Evolutionary conservation across 805 yeast genomes (phyloP), one percentile per base, ranked within the genome.

Genomic region (Suhomyces faveliae): DNA sequence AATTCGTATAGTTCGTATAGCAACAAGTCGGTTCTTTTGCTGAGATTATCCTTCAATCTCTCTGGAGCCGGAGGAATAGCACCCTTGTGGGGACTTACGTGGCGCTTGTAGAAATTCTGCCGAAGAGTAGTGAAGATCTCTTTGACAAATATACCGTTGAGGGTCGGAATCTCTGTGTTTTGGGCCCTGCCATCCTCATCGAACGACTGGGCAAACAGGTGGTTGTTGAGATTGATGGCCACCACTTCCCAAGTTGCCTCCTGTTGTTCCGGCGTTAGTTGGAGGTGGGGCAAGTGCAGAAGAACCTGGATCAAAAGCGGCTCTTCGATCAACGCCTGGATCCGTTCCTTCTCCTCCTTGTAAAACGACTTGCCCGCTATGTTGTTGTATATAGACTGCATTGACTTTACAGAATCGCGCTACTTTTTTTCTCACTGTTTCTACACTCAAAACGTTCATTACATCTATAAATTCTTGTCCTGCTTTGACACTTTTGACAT

Each of bases 231-330:
- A 38, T 63, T 63, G 21, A 67, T 67, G n/a, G 73, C 72, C 13
- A 68, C 53, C 2, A 63, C 50, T 52, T 67, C 73, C 73, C 73
- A 68, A 0, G 55, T 45, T 47, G 65, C 65, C 25, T 64, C 66
- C 43, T 56, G 57, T 33, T 58, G 58, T 13, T 43, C 49, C 11
- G 24, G 35, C 1, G 59, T 63, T 10, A 55, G 22, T 51, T 68
- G 73, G 12, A 67, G 51, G 52, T 68, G 72, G 7, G 73, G 73
- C 21, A 68, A 54, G 23, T 60, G 50, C 39, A 53, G 58, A 11
- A 68, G 48, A 1, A 67, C 69, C 21, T 56, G 49, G 40, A 64
- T 66, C 7, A 68, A 49, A 42, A 67, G 50, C 1, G 68, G 69
- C 19, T 53, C 59, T 45, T 57, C 59, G n/a, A 67, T 56, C 13